Base-by-base conservation (phyloP, 441 rosid genomes). In the Aleurites moluccanus region DNA sequence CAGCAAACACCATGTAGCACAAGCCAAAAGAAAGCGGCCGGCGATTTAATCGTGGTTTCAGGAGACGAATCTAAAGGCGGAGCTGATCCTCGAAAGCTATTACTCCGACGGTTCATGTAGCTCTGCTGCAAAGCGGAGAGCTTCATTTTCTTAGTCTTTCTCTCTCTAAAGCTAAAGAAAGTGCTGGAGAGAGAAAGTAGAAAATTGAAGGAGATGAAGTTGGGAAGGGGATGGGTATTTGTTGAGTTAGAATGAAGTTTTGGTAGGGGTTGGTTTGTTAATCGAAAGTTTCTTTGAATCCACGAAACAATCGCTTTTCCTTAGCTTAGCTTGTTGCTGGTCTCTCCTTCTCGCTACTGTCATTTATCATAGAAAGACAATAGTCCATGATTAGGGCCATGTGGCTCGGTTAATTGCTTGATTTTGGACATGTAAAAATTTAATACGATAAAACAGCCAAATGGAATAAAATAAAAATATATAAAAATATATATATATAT, bases 111-210 rank as follows among this genome's bases (percentile, higher is more conserved):
- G 80, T 64, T 85, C 72, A 88, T 49, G 87, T 93, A 91, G 85
- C 94, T 91, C 85, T 90, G 99, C 73, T 86, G 93, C 75, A 90
- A 75, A 38, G 87, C 86, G 0, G 98, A 91, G 80, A 93, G 91
- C 95, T 92, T 93, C 98, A 91, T 91, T 64, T 40, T n/a, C n/a
- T n/a, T n/a, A n/a, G n/a, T n/a, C 62, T 45, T 27, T 66, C 62
- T 79, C 83, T 78, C 70, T 57, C 53, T 15, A 10, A 8, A 28
- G 27, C 40, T 2, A 20, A 56, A 52, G 8, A 20, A 56, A 52
- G 8, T 27, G 65, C 56, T 70, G 75, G 79, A 67, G 75, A 77
- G 78, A 77, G 52, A 57, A 8, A 67, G 71, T 2, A 6, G 35
- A 2, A 28, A 40, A 49, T 11, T 59, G 49, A 28, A 44, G 33